Base-by-base conservation (phyloP, 352 stramenopile genomes). In the Phytophthora constricta region DNA sequence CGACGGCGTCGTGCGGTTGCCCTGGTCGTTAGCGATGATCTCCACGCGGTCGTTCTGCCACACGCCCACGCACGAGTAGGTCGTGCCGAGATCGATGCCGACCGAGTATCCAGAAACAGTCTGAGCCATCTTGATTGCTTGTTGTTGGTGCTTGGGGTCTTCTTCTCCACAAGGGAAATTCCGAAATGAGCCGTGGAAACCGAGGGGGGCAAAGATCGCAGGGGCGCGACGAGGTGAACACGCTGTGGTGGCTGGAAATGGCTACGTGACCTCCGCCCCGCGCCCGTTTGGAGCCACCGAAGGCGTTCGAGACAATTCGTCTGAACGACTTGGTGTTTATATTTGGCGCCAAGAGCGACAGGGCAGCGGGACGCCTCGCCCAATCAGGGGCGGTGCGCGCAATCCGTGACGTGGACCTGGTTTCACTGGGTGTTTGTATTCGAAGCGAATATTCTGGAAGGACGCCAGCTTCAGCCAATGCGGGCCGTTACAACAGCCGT, bases 1-100 rank as follows among this genome's bases (percentile, higher is more conserved):
- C 34, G 95, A 98, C 4, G 95, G 94, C 0, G 96, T 99, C n/a
- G 92, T 98, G 43, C 95, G 89, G 81, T 98, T 98, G 57, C 97
- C 96, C 70, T 98, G 89, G 75, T 97, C 91, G 78, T 99, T 99
- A 43, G 93, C 93, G 74, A 98, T 97, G 75, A 99, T 93, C 74
- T 98, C 95, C 5, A 98, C 95, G n/a, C 90, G 88, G 52, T 90
- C 82, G 71, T 98, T 95, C 86, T 98, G 93, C 86, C 92, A 98
- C 34, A 98, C 90, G 65, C 92, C 92, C 22, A 98, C 94, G 70
- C 94, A 98, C 58, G 91, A 98, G 79, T 98, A 98, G 19, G 92
- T 98, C 65, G 92, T 97, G 70, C 92, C 92, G 9, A 98, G 74
- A 72, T 97, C 91, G 34, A 98, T 98, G 65, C 92, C 91, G 17